Base-by-base conservation (phyloP, 2,329 filamentous ascomycete species). In the Xylariomycetidae sp. region DNA sequence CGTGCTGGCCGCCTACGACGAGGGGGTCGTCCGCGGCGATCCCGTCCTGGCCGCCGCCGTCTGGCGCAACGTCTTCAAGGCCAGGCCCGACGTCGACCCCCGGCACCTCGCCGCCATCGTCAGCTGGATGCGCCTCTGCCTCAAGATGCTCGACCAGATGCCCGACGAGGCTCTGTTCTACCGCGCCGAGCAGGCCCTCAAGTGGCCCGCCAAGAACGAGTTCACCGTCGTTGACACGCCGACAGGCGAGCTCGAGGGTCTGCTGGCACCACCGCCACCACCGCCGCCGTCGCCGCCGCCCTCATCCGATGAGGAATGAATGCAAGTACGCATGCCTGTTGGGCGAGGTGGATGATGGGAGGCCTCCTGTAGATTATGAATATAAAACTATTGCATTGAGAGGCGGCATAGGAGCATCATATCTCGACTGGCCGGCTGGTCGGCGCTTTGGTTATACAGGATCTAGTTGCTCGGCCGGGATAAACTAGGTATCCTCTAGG, bases 21-120 rank as follows among this genome's bases (percentile, higher is more conserved):
- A 92, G 65, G 87, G 85, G 0, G 56, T 94, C 27, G 70, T 80
- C 46, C 82, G 80, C 58, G 83, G 84, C 8, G 87, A 94, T 56
- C 81, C 85, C 11, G 76, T 86, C 36, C 70, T 92, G 11, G 86
- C 82, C 4, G 72, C 84, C 26, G 92, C 92, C 7, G 70, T 98
- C 30, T 98, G 92, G 92, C 75, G 92, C 53, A 97, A 97, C 61
- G 57, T 98, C 36, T 94, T 88, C 70, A 88, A 90, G 65, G 87
- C 77, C 15, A 50, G 57, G 23, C 60, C 64, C 30, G 68, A 74
- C 39, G 63, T 67, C 12, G 72, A 79, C 42, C 58, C 69, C 22
- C 59, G 72, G 33, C 49, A 58, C 17, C 57, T 79, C 30, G 68
- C 73, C 3, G 72, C 72, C 31, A 62, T 77, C 29, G 74, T 78